A percentile compares a stretch with the other conserved stretches of the same genome.
Conservation (phyloP, 495 filamentous ascomycete genomes). For the Talaromyces stipitatus region DNA sequence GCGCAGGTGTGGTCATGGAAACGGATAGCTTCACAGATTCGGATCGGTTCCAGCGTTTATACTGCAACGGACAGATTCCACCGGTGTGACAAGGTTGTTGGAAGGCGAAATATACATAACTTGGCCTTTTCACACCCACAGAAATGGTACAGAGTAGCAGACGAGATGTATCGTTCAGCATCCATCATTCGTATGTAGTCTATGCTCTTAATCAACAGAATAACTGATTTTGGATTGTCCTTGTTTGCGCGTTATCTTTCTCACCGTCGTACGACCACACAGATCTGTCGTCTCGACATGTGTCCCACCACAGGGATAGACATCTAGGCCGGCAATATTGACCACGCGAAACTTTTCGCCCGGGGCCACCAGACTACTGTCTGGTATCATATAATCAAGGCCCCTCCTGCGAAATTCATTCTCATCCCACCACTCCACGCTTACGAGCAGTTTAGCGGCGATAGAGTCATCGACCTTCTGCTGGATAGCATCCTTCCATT, state of each 20-base stretch:
- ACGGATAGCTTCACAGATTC: too few relatives aligned
- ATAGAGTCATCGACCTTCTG: conserved; percentile 43
- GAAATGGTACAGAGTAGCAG: neutral
- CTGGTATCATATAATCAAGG: conserved; percentile 43
- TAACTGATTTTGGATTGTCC: conserved; percentile 50
- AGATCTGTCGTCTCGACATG: conserved; percentile 48
- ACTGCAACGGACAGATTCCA: too few relatives aligned
- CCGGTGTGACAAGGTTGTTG: too few relatives aligned
- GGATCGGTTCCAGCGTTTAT: too few relatives aligned
- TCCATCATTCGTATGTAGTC: neutral
- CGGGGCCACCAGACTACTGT: conserved; percentile 31
- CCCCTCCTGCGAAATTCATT: conserved; percentile 33
- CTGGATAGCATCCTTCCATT: conserved; percentile 51
- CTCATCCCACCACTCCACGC: conserved; percentile 53
- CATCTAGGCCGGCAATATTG: conserved; percentile 49
- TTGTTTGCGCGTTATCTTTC: conserved; percentile 51
- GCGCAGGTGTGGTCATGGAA: too few relatives aligned
- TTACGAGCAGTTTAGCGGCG: conserved; percentile 40
- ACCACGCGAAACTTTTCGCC: conserved; percentile 46
- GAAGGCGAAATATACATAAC: too few relatives aligned
- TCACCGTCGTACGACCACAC: conserved; percentile 48
- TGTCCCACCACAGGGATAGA: conserved; percentile 59
- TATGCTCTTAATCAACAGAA: conserved; percentile 20
- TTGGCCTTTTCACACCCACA: too few relatives aligned
- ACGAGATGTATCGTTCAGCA: neutral